phyloP scores from a whole-genome alignment of 306 rosid species.

The Arachis hypogaea region DNA sequence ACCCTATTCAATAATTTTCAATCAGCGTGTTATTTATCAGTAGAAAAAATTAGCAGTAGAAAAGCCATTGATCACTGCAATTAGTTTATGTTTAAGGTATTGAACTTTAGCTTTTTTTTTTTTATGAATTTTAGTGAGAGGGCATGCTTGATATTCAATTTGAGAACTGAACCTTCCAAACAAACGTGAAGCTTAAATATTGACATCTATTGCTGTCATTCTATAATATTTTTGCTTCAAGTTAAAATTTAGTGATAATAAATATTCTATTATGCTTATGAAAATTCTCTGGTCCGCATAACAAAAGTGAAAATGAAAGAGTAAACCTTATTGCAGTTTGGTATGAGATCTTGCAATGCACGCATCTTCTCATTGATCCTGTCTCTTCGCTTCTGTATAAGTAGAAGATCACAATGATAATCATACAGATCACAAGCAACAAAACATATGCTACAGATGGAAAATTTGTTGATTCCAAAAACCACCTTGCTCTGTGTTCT shows the following conservation, averaged over 20 bases:
- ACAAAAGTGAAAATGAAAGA: slow-evolving; percentile 22
- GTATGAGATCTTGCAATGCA: slow-evolving; percentile 85
- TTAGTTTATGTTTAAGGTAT: slow-evolving; percentile 21
- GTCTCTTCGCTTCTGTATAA: slow-evolving; percentile 76
- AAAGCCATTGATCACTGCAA: neutral
- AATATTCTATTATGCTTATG: slow-evolving; percentile 6
- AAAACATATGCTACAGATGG: slow-evolving; percentile 7
- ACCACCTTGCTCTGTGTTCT: too few species aligned
- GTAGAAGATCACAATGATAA: slow-evolving; percentile 25
- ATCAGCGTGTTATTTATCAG: slow-evolving; percentile 30
- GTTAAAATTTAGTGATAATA: slow-evolving; percentile 24
- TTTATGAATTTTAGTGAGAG: neutral
- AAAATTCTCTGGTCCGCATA: slow-evolving; percentile 20
- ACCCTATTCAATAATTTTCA: slow-evolving; percentile 63
- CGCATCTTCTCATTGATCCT: slow-evolving; percentile 95
- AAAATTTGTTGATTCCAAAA: neutral
- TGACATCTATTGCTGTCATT: slow-evolving; percentile 14
- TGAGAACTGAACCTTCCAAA: slow-evolving; percentile 4
- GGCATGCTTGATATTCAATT: slow-evolving; percentile 6
- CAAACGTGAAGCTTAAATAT: slow-evolving; percentile 22
- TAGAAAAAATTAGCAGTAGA: neutral
- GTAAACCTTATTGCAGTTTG: slow-evolving; percentile 87
- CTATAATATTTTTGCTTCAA: neutral
- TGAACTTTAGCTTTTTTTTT: slow-evolving; percentile 7
- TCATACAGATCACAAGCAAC: slow-evolving; percentile 36